A percentile compares a stretch with the other conserved stretches of the same genome.
Conservation (phyloP, 2,329 filamentous ascomycete species). For the Hypoxylon sp. region DNA sequence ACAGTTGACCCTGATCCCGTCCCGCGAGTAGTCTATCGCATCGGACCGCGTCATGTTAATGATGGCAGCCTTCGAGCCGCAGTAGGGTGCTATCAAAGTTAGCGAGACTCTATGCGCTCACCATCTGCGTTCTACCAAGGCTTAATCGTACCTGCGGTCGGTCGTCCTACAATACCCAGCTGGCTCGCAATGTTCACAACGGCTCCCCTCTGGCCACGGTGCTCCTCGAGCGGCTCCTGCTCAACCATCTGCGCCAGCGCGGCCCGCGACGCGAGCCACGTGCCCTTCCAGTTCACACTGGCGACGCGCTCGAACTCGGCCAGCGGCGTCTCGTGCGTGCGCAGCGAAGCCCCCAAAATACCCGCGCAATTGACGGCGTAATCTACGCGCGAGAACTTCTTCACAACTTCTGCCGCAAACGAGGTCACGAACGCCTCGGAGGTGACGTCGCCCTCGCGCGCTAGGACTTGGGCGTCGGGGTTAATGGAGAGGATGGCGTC, state of each 20-base stretch:
- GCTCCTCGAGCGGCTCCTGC: constrained; percentile 57
- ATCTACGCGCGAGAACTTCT: constrained; percentile 62
- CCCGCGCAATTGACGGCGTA: constrained; percentile 70
- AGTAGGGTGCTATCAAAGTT: constrained; percentile 62
- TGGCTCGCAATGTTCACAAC: constrained; percentile 67
- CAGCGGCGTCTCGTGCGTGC: constrained; percentile 60
- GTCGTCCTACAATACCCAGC: constrained; percentile 62
- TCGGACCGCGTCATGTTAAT: constrained; percentile 69
- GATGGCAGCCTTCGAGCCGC: constrained; percentile 69
- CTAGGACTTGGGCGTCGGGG: constrained; percentile 53
- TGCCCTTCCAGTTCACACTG: constrained; percentile 66
- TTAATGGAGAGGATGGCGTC: constrained; percentile 52
- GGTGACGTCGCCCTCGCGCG: constrained; percentile 60
- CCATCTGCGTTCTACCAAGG: background rate
- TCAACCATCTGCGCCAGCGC: constrained; percentile 60
- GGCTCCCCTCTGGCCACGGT: constrained; percentile 59
- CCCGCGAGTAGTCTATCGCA: constrained; percentile 67
- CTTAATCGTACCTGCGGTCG: constrained; percentile 55
- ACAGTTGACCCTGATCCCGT: constrained; percentile 56
- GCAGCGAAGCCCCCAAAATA: constrained; percentile 58
- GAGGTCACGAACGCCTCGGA: constrained; percentile 59
- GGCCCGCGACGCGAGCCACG: constrained; percentile 61
- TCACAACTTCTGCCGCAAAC: constrained; percentile 52
- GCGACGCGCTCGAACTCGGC: constrained; percentile 66
- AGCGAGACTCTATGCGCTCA: background rate